phyloP scores from a whole-genome alignment of 179 eudicot genomes.

The Beta lomatogona region DNA sequence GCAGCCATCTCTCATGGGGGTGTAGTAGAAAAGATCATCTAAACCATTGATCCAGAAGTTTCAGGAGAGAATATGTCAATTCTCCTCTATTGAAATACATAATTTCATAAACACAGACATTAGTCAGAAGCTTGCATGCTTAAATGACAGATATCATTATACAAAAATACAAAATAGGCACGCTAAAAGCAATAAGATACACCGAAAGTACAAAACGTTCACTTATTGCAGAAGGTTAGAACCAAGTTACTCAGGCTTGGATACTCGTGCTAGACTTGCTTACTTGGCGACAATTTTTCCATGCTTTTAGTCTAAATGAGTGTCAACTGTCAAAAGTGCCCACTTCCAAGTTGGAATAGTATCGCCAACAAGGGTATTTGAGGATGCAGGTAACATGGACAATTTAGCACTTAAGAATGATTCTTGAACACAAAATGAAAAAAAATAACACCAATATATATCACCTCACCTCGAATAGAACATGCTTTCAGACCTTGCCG shows the following conservation, averaged over 20 bases:
- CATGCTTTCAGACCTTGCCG: conserved; percentile 74
- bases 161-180: background rate
- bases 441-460: background rate
- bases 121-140: conserved; percentile 1
- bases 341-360: background rate
- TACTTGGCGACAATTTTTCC: background rate
- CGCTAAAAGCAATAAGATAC: background rate
- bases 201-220: background rate
- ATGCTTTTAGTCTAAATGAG: too few relatives aligned
- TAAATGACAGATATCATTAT: background rate
- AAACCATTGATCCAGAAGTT: background rate
- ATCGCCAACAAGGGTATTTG: background rate
- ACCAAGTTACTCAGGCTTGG: background rate
- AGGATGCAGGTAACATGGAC: background rate
- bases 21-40: background rate
- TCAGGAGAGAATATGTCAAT: background rate
- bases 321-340: background rate
- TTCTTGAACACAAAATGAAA: background rate
- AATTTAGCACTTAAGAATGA: background rate
- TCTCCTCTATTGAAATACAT: background rate
- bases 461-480: conserved; percentile 54
- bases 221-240: background rate
- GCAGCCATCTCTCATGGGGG: background rate
- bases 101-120: background rate
- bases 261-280: background rate